Percentiles rank a stretch among this genome's conserved stretches.
Evolutionary conservation across 2,329 filamentous ascomycete species (phyloP).

Genomic region (Didymosphaeria variabile): DNA sequence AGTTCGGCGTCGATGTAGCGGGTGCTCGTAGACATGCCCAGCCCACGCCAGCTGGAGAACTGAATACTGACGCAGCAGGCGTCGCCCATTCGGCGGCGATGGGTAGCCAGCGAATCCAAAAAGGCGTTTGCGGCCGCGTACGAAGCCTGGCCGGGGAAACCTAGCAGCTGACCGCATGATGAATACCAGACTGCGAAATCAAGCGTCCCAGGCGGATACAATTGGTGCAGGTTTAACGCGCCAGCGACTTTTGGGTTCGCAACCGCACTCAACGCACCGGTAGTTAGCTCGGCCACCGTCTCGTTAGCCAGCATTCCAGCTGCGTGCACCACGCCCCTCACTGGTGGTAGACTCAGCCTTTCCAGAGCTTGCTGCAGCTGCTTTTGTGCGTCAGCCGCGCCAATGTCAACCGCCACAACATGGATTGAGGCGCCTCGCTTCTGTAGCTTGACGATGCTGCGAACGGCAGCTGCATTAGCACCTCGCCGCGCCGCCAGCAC

Average conservation of each 20-base stretch:
- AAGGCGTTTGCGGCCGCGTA: constrained; percentile 43
- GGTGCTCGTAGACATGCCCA: constrained; percentile 51
- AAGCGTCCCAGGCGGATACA: constrained; percentile 34
- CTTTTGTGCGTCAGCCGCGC: constrained; percentile 24
- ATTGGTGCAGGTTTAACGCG: constrained; percentile 33
- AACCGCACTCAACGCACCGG: constrained; percentile 40
- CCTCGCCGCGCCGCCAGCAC: constrained; percentile 44
- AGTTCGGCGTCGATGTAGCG: constrained; percentile 54
- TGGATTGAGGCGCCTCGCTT: constrained; percentile 42
- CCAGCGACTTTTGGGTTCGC: constrained; percentile 42
- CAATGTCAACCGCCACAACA: constrained; percentile 49
- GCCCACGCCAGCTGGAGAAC: constrained; percentile 54
- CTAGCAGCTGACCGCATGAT: constrained; percentile 33
- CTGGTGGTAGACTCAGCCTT: constrained; percentile 47
- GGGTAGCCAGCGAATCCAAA: constrained; percentile 34
- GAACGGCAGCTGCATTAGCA: constrained; percentile 32
- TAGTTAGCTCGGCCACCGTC: constrained; percentile 44
- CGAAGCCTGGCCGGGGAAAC: constrained; percentile 30
- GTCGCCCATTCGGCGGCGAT: constrained; percentile 46
- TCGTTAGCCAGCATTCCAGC: constrained; percentile 51
- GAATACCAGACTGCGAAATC: constrained; percentile 38
- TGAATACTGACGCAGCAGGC: constrained; percentile 52
- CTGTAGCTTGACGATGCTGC: constrained; percentile 28
- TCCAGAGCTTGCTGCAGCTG: constrained; percentile 38
- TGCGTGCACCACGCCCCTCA: constrained; percentile 54